Conservation (phyloP, 306 rosid species). For the Corylus americana region DNA sequence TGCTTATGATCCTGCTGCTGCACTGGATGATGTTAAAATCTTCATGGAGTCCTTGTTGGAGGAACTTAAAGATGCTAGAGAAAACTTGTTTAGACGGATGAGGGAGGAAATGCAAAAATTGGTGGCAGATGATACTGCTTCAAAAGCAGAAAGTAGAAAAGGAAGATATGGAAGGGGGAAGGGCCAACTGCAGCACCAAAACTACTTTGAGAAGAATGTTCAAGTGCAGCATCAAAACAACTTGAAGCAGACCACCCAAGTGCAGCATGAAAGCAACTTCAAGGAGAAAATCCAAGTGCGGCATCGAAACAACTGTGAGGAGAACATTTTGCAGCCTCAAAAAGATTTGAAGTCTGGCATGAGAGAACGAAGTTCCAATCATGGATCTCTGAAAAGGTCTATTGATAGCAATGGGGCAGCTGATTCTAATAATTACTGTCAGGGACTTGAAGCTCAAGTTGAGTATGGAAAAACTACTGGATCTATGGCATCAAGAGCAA, state of each 20-base stretch:
- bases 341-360: slow-evolving; percentile 10
- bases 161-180: background rate
- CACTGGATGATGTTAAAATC: slow-evolving; percentile 32
- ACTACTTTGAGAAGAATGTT: slow-evolving; percentile 11
- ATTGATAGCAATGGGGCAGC: background rate
- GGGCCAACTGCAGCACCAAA: background rate
- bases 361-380: slow-evolving; percentile 6
- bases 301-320: slow-evolving; percentile 8
- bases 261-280: background rate
- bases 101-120: slow-evolving; percentile 32
- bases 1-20: slow-evolving; percentile 15
- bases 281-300: slow-evolving; percentile 11
- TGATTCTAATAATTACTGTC: background rate
- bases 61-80: slow-evolving; percentile 31
- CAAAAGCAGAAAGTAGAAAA: background rate
- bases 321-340: slow-evolving; percentile 1
- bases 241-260: background rate
- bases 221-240: background rate
- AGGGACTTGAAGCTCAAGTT: slow-evolving; percentile 2
- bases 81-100: slow-evolving; percentile 31
- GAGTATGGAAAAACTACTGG: slow-evolving; percentile 9
- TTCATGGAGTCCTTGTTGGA: slow-evolving; percentile 30
- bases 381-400: slow-evolving; percentile 12
- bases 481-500: slow-evolving; percentile 8
- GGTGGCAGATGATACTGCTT: slow-evolving; percentile 9